Evolutionary conservation across 345 rosid genomes (phyloP).

Genomic region (Populus simonii): DNA sequence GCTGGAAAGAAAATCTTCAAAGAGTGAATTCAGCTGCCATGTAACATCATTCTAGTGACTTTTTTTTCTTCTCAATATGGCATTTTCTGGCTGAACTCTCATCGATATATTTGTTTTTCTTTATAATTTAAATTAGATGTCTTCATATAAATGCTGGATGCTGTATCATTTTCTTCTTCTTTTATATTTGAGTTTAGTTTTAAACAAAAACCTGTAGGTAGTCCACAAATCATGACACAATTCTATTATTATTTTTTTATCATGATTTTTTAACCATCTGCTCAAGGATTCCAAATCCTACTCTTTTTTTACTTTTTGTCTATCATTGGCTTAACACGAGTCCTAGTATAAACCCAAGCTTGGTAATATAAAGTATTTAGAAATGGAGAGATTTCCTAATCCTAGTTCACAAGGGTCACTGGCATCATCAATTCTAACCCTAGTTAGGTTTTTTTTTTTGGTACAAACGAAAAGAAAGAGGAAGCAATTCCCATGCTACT

Average conservation of each 20-base stretch:
- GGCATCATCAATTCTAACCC: no score
- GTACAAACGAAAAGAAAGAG: no score
- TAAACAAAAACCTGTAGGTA: not conserved
- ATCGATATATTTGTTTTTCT: not conserved
- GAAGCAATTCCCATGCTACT: no score
- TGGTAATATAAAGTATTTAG: no score
- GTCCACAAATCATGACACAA: not conserved
- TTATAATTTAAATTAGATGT: no score
- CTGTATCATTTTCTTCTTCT: no score
- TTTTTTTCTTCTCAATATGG: not conserved
- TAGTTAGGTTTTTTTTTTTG: no score
- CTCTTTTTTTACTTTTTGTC: no score
- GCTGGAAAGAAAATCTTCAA: slow-evolving; percentile 53
- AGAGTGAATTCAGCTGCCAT: slow-evolving; percentile 17
- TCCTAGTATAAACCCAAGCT: not conserved
- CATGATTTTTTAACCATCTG: not conserved
- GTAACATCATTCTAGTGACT: not conserved
- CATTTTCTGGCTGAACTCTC: not conserved
- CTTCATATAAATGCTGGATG: not conserved
- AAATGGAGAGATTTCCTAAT: no score
- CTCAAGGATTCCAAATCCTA: not conserved
- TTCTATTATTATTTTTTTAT: no score
- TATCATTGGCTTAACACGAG: no score
- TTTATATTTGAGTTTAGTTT: not conserved
- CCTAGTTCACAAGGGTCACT: no score